phyloP scores from a whole-genome alignment of 495 filamentous ascomycete species.

The Aspergillus mulundensis region DNA sequence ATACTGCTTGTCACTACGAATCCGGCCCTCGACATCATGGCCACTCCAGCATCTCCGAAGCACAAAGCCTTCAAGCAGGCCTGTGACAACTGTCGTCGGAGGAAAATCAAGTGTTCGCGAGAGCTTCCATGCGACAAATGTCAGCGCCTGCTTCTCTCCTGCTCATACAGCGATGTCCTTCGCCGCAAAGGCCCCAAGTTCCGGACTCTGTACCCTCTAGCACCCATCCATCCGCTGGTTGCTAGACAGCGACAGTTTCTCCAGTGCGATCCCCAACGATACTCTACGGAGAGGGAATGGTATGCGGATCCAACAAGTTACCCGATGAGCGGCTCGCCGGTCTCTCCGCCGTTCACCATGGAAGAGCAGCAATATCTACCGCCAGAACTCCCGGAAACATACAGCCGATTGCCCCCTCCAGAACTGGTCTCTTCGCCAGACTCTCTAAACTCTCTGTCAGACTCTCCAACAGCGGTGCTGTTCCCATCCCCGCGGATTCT shows the following conservation, averaged over 20 bases:
- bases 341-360: constrained; percentile 27
- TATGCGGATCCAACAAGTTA: constrained; percentile 15
- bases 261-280: constrained; percentile 14
- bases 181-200: constrained; percentile 46
- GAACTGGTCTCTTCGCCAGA: constrained; percentile 43
- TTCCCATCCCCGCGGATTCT: constrained; percentile 27
- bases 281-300: constrained; percentile 21
- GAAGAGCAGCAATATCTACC: constrained; percentile 23
- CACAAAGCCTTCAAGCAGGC: constrained; percentile 36
- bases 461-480: constrained; percentile 19
- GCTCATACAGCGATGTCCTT: constrained; percentile 43
- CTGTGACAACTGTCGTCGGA: constrained; percentile 44
- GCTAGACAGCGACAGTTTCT: constrained; percentile 14
- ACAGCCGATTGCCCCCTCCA: constrained; percentile 26
- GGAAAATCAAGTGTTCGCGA: constrained; percentile 45
- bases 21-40: constrained; percentile 12
- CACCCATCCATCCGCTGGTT: constrained; percentile 37
- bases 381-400: constrained; percentile 25
- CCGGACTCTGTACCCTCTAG: constrained; percentile 41
- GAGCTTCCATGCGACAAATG: constrained; percentile 45
- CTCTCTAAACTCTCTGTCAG: constrained; percentile 32
- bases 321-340: constrained; percentile 25
- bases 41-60: constrained; percentile 18
- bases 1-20: background rate
- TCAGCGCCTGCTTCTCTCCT: constrained; percentile 40